Evolutionary conservation across 2,329 filamentous ascomycete species (phyloP).

Genomic region (Fusarium concolor): DNA sequence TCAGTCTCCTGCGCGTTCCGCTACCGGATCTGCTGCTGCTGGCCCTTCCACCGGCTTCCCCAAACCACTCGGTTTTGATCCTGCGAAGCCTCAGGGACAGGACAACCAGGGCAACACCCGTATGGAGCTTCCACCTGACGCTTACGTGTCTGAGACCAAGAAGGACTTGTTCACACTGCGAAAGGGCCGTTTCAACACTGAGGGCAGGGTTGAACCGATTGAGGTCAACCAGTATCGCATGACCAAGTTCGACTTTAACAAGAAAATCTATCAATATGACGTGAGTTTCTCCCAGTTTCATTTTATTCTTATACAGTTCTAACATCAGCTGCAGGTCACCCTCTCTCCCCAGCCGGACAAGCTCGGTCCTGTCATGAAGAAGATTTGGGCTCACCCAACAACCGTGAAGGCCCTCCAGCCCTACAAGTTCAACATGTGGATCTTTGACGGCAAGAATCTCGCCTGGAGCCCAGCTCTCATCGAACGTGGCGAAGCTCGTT

Average conservation of each 20-base stretch:
- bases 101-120: constrained; percentile 57
- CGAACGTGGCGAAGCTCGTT: constrained; percentile 61
- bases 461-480: constrained; percentile 73
- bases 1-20: constrained; percentile 37
- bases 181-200: constrained; percentile 62
- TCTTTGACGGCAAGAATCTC: constrained; percentile 86
- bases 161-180: constrained; percentile 53
- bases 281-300: constrained; percentile 63
- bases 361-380: constrained; percentile 72
- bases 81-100: constrained; percentile 51
- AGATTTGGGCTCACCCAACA: constrained; percentile 76
- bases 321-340: constrained; percentile 63
- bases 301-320: constrained; percentile 6
- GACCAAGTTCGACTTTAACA: constrained; percentile 63
- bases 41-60: constrained; percentile 33
- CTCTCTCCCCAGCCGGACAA: constrained; percentile 74
- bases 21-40: constrained; percentile 27
- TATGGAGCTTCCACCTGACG: constrained; percentile 69
- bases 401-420: constrained; percentile 67
- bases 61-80: constrained; percentile 57
- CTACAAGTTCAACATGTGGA: constrained; percentile 63
- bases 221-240: constrained; percentile 83
- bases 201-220: constrained; percentile 66
- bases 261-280: constrained; percentile 84
- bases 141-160: constrained; percentile 56